Evolutionary conservation across 2,329 filamentous ascomycete genomes (phyloP), one percentile per base, ranked within the genome.

Genomic region (Parafenestella ontariensis): DNA sequence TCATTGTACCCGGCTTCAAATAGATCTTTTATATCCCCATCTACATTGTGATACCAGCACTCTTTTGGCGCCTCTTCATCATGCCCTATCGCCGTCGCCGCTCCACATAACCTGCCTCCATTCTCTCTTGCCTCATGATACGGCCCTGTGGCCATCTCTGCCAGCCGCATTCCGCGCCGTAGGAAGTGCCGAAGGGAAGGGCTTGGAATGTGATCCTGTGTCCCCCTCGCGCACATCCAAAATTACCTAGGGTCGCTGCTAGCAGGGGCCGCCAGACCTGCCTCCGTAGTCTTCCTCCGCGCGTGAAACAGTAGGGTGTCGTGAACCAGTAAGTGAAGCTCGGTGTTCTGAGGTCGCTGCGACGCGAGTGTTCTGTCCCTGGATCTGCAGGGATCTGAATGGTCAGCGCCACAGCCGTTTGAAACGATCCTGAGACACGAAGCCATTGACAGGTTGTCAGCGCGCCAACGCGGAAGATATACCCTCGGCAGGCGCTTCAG

Each of bases 291-390:
- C 46, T 45, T 46, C 54, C 26, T 64, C 49, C 49, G 62, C 62
- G 71, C 52, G 61, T 72, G 71, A 74, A 74, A 74, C 71, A 70
- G 49, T 62, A 64, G 56, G 61, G 54, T 52, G 57, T 49, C 54
- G 59, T 61, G 56, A 62, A 53, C 69, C 69, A 72, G 68, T 71
- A 40, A 58, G 52, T 62, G 63, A 52, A 41, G 49, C 64, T 59
- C 56, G 63, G 43, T 46, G 64, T 64, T 64, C 52, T 61, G 65
- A 62, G 41, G 64, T 62, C 64, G 43, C 40, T 8, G 52, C 49
- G 48, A 61, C 64, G 56, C 66, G 65, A 68, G 66, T 54, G 68
- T 61, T 64, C 41, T 62, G 62, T 65, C 47, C 63, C 64, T 63
- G 65, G 52, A 53, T 44, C 39, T 34, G 47, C 61, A 56, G 54